These are phyloP conservation scores for Suillus tomentosus DNA, from an alignment of 768 basidiomycete genomes.

Conservation along the genomic window DNA sequence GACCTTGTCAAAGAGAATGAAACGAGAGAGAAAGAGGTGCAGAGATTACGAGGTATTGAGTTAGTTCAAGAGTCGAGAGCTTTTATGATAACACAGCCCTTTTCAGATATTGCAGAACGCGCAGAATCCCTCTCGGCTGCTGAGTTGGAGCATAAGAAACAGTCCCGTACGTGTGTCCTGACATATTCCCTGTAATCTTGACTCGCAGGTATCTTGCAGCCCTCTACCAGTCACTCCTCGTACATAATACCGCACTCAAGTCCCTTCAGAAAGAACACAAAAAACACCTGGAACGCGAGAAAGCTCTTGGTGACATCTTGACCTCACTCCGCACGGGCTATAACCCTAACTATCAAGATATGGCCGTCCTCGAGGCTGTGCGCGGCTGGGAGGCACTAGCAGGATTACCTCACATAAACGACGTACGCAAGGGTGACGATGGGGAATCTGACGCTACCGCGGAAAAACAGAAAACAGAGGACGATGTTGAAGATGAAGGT, in stretches of 20 bases:
- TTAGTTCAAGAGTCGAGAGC: background rate
- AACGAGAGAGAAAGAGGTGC: conserved; percentile 68
- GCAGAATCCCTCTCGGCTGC: conserved; percentile 79
- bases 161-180: conserved; percentile 66
- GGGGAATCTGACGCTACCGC: conserved; percentile 31
- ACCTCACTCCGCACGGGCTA: conserved; percentile 79
- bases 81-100: conserved; percentile 4
- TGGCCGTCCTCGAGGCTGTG: conserved; percentile 97
- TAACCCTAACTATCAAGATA: conserved; percentile 99
- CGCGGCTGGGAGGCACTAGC: conserved; percentile 87
- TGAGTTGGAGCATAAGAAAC: conserved; percentile 80
- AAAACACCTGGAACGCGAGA: conserved; percentile 73
- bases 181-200: conserved; percentile 6
- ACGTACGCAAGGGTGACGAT: conserved; percentile 53
- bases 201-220: conserved; percentile 46
- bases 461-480: conserved; percentile 24
- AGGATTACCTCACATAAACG: conserved; percentile 70
- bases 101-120: conserved; percentile 71
- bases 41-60: conserved; percentile 69
- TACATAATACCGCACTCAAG: conserved; percentile 74
- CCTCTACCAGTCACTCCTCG: conserved; percentile 71
- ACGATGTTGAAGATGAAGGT: conserved; percentile 60
- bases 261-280: conserved; percentile 74
- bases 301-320: conserved; percentile 80
- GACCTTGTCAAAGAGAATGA: conserved; percentile 58